Conservation (phyloP, 108 stramenopile species). For the Conticribra weissflogii region DNA sequence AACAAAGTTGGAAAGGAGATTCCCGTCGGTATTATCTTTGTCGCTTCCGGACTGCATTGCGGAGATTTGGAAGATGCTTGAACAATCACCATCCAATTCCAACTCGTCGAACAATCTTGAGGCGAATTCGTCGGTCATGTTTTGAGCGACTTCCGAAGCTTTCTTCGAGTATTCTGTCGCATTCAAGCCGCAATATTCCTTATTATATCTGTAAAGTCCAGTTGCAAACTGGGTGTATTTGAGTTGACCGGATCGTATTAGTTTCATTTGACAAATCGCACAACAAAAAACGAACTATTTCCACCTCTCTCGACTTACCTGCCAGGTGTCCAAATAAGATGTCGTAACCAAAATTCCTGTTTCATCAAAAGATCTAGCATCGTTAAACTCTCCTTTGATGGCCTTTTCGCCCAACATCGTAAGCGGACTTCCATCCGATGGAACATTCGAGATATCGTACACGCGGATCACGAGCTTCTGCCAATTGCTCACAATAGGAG, state of each 20-base stretch:
- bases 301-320: too few relatives aligned
- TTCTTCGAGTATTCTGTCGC: constrained; percentile 37
- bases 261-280: too few relatives aligned
- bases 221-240: too few relatives aligned
- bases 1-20: constrained; percentile 38
- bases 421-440: constrained; percentile 46
- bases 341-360: constrained; percentile 35
- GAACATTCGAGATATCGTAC: constrained; percentile 42
- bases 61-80: constrained; percentile 40
- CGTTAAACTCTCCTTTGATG: constrained; percentile 36
- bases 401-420: constrained; percentile 39
- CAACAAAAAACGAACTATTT: too few relatives aligned
- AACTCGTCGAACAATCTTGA: constrained; percentile 45
- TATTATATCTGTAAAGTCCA: constrained; percentile 34
- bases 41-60: constrained; percentile 46
- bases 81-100: constrained; percentile 33
- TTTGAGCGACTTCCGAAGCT: constrained; percentile 41
- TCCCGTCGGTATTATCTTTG: constrained; percentile 17
- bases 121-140: constrained; percentile 31
- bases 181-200: constrained; percentile 48
- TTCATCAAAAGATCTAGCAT: constrained; percentile 34
- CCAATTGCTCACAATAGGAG: constrained; percentile 21
- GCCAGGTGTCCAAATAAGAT: constrained; percentile 33
- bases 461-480: constrained; percentile 31
- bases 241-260: too few relatives aligned